Conservation (phyloP, 1,284 basidiomycete genomes). For the Porogramme epimiltina region DNA sequence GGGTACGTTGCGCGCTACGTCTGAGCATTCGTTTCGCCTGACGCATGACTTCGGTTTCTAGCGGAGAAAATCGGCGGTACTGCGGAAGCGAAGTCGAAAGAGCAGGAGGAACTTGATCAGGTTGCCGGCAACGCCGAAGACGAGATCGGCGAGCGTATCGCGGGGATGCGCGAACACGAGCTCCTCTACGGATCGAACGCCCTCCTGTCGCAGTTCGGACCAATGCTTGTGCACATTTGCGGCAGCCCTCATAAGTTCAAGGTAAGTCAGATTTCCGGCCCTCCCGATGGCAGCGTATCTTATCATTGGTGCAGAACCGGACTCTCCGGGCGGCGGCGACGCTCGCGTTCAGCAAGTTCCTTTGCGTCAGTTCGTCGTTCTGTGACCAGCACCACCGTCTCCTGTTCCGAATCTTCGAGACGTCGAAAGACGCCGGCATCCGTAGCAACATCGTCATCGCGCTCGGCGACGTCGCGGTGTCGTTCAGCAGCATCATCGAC, state of each 20-base stretch:
- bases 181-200: conserved; percentile 87
- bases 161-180: conserved; percentile 84
- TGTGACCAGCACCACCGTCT: conserved; percentile 90
- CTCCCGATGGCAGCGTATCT: not conserved
- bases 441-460: conserved; percentile 97
- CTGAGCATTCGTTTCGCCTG: not conserved
- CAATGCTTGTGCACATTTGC: conserved; percentile 89
- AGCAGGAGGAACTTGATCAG: conserved; percentile 91
- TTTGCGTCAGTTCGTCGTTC: conserved; percentile 93
- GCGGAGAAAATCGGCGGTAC: conserved; percentile 54
- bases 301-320: conserved; percentile 59
- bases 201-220: conserved; percentile 84
- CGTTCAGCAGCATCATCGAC: conserved; percentile 95
- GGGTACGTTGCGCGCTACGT: conserved; percentile 46
- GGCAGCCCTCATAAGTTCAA: conserved; percentile 87
- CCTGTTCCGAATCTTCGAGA: conserved; percentile 93
- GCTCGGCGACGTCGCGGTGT: conserved; percentile 95
- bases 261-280: conserved; percentile 40
- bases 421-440: conserved; percentile 86
- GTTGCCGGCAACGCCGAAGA: conserved; percentile 98
- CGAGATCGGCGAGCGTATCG: conserved; percentile 93
- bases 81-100: conserved; percentile 51
- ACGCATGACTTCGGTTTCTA: conserved; percentile 23
- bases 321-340: conserved; percentile 87
- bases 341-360: conserved; percentile 92